Evolutionary conservation across 345 rosid species (phyloP), one percentile per base, ranked within the genome.

Genomic region (Populus deltoides): DNA sequence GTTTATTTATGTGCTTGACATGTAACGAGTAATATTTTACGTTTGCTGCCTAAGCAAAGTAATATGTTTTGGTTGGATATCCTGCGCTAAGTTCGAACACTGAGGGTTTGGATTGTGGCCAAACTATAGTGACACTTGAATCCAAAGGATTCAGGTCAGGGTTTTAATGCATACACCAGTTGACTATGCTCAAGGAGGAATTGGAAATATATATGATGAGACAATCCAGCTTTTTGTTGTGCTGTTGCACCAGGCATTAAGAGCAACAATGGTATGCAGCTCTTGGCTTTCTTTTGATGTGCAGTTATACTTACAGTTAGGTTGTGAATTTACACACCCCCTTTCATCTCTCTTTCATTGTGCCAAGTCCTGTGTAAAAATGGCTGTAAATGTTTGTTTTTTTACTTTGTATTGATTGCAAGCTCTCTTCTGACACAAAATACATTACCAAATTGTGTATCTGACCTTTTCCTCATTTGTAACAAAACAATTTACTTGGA

Each of bases 1-100:
- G 97, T 93, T 72, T 96, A 92, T 81, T 80, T 96, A 61, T 85
- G 79, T n/a, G 88, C 57, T 81, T 61, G 72, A 85, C 84, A 68
- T 87, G 87, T 81, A 82, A 86, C 80, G 84, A 81, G n/a, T 81
- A 83, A 80, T 38, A 61, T 81, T 69, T 76, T 39, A 72, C 55
- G 53, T 24, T 77, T 5, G 13, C 65, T 41, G 71, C 16, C 18
- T 33, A 20, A 47, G 51, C 53, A 78, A 68, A 59, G 49, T 36
- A 45, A 47, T 38, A 67, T 62, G 31, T 61, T 77, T 55, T 31
- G n/a, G 57, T 82, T 79, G 16, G 43, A 39, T 10, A 27, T 49
- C 57, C 69, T 11, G 78, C 15, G 7, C 31, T 66, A 71, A 33
- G 55, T 47, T 74, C 65, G 29, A 59, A 59, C 65, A 61, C 51